Base-by-base conservation (phyloP, 306 rosid species). In the Lathyrus oleraceus region DNA sequence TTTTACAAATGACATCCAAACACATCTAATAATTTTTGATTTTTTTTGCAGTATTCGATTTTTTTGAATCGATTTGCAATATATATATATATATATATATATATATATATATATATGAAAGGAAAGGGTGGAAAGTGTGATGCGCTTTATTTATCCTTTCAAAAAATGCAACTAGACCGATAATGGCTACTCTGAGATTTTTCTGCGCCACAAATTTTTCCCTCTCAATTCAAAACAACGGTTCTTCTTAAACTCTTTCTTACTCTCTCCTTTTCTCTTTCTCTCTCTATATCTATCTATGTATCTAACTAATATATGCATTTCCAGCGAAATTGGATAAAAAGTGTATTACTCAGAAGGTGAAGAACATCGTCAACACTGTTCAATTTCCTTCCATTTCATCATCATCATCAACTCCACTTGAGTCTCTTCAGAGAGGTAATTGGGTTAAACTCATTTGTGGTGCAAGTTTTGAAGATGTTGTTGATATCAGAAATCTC, bases 401-500 rank as follows among this genome's bases (percentile, higher is more conserved):
- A 40, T 78, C 86, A 7, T 10, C 86, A 35, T 48, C 57, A 21
- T 21, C 56, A 15, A 74, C 88, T 66, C 96, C 98, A 6, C 68
- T 82, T 52, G 32, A 78, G 16, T 71, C 85, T 78, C 85, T 82
- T 43, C 82, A 74, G 0, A 65, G 39, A 35, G 85, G 85, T 23
- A 82, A 74, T 11, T 82, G 85, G 85, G 82, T 78, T 39, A 82
- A 82, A 53, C 85, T 82, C 61, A 82, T 82, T 59, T 82, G 85
- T 59, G 85, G 85, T 69, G 85, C 85, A 69, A 92, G 98, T 76
- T 92, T 92, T 73, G 96, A 90, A 87, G 98, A 92, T 84, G 91
- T 86, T 77, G 90, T 84, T 78, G 91, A 92, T 82, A 81, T 92
- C 83, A 86, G 96, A 80, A 92, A 92, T 78, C 96, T 86, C 71